A percentile compares a stretch with the other conserved stretches of the same genome.
Conservation (phyloP, 1,284 basidiomycete species). For the Mycena sp. region DNA sequence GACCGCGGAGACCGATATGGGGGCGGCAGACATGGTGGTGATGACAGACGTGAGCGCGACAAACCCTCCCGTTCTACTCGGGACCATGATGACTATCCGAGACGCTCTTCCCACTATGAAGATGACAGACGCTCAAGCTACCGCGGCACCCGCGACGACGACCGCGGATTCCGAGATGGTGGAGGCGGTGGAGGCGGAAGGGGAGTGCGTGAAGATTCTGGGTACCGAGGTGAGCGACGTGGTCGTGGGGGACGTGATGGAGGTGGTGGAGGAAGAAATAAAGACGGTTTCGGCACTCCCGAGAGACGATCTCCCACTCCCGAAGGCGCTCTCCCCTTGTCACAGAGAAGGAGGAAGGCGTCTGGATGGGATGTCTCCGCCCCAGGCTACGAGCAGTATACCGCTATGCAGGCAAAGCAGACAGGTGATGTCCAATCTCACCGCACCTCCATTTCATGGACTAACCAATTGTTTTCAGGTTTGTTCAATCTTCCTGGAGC, state of each 20-base stretch:
- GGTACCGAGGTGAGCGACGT: slow-evolving; percentile 49
- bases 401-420: slow-evolving; percentile 95
- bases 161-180: slow-evolving; percentile 40
- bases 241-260: slow-evolving; percentile 57
- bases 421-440: slow-evolving; percentile 69
- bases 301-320: slow-evolving; percentile 92
- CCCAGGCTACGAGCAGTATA: slow-evolving; percentile 94
- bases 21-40: slow-evolving; percentile 34
- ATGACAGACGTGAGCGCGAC: slow-evolving; percentile 51
- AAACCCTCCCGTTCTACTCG: slow-evolving; percentile 49
- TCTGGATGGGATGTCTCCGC: slow-evolving; percentile 97
- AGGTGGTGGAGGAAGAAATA: slow-evolving; percentile 50
- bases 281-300: slow-evolving; percentile 70
- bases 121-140: slow-evolving; percentile 56
- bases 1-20: slow-evolving; percentile 46
- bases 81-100: slow-evolving; percentile 54
- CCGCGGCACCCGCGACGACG: slow-evolving; percentile 60
- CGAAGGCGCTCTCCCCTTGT: slow-evolving; percentile 82
- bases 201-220: slow-evolving; percentile 48
- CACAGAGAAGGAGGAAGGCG: slow-evolving; percentile 86
- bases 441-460: slow-evolving; percentile 12
- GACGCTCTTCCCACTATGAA: slow-evolving; percentile 50
- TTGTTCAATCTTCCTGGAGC: slow-evolving; percentile 94
- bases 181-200: slow-evolving; percentile 46
- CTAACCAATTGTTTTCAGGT: slow-evolving; percentile 54